Percentiles rank a stretch among this genome's conserved stretches.
Evolutionary conservation across 495 filamentous ascomycete species (phyloP).

Genomic region (Penicillium roqueforti): DNA sequence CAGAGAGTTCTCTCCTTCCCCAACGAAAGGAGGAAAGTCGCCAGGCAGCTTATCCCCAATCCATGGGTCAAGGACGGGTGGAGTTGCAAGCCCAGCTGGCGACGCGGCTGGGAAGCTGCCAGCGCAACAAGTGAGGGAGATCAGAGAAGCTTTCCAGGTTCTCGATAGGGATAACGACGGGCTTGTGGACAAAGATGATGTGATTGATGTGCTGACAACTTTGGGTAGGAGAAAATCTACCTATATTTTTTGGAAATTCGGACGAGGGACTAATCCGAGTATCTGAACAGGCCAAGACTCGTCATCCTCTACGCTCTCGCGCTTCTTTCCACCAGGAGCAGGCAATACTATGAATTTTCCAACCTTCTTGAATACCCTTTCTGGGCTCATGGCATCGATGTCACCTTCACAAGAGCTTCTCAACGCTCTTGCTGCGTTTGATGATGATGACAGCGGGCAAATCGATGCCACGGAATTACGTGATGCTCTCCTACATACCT

Average conservation of each 20-base stretch:
- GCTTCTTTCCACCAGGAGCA: slow-evolving; percentile 70
- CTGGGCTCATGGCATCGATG: slow-evolving; percentile 64
- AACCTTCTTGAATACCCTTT: slow-evolving; percentile 74
- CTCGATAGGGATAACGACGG: slow-evolving; percentile 80
- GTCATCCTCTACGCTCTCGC: slow-evolving; percentile 55
- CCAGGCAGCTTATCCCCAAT: slow-evolving; percentile 27
- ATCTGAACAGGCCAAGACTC: slow-evolving; percentile 48
- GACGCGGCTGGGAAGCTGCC: slow-evolving; percentile 62
- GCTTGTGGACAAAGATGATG: slow-evolving; percentile 67
- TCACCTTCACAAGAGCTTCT: slow-evolving; percentile 71
- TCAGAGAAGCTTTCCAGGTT: slow-evolving; percentile 84
- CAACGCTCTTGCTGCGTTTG: slow-evolving; percentile 89
- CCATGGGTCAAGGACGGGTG: slow-evolving; percentile 25
- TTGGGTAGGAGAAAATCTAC: slow-evolving; percentile 48
- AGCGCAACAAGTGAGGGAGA: slow-evolving; percentile 63
- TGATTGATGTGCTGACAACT: slow-evolving; percentile 74
- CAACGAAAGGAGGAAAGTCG: slow-evolving; percentile 38
- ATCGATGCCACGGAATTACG: slow-evolving; percentile 78
- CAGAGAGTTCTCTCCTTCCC: slow-evolving; percentile 40
- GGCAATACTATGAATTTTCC: slow-evolving; percentile 74
- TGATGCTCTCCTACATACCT: slow-evolving; percentile 76
- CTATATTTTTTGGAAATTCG: background rate
- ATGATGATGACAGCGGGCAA: slow-evolving; percentile 91
- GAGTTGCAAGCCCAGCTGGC: slow-evolving; percentile 18
- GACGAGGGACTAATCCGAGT: slow-evolving; percentile 1